Evolutionary conservation across 768 basidiomycete genomes (phyloP).

Genomic region (Lactarius evosmus): DNA sequence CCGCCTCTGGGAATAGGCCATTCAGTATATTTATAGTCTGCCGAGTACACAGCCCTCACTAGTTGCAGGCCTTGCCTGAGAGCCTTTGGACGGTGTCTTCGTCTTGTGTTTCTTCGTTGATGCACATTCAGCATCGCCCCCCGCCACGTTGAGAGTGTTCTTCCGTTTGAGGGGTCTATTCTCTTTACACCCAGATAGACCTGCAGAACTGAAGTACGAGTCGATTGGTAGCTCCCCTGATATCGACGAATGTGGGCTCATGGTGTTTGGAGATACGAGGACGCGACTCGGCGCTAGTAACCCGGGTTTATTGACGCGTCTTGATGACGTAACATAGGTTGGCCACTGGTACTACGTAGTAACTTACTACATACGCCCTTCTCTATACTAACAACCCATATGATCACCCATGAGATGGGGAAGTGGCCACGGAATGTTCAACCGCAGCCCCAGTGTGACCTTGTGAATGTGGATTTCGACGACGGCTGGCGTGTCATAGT

Average conservation of each 20-base stretch:
- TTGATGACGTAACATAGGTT: conserved; percentile 11
- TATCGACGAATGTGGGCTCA: conserved; percentile 20
- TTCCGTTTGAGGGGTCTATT: conserved; percentile 17
- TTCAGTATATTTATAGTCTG: not conserved
- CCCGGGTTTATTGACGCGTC: conserved; percentile 14
- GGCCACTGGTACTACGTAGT: not conserved
- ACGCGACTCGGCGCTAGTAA: not conserved
- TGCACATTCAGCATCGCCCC: not conserved
- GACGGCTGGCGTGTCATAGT: too few relatives aligned
- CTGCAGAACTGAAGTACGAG: conserved; percentile 11
- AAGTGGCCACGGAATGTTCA: not conserved
- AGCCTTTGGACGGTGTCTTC: not conserved
- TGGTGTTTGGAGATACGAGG: not conserved
- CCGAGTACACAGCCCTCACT: not conserved
- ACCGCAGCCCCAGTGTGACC: not conserved
- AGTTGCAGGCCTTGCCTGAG: not conserved
- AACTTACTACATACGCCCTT: too few relatives aligned
- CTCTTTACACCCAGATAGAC: conserved; percentile 7
- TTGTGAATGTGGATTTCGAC: not conserved
- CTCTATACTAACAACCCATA: not conserved
- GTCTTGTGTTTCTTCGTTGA: conserved; percentile 12
- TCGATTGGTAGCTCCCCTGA: conserved; percentile 22
- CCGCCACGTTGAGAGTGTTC: not conserved
- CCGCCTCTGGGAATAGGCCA: not conserved
- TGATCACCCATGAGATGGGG: not conserved